Conservation (phyloP, 1,139 yeast species). For the Sugiyamaella grinbergsii region DNA sequence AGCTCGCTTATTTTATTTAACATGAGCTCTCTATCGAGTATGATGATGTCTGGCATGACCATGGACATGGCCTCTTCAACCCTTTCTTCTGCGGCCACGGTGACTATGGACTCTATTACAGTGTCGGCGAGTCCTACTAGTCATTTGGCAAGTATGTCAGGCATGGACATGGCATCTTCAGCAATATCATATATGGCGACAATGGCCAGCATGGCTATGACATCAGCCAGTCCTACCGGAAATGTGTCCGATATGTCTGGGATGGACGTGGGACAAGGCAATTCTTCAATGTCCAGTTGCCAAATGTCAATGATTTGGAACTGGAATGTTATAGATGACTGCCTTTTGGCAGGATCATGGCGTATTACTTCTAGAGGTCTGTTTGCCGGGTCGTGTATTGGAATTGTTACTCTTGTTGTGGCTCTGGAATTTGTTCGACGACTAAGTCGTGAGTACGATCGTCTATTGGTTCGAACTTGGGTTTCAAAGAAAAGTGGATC, state of each 20-base stretch:
- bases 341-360: slow-evolving; percentile 66
- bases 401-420: slow-evolving; percentile 59
- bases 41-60: not conserved
- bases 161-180: not conserved
- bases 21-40: not conserved
- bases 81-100: not conserved
- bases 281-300: slow-evolving; percentile 30
- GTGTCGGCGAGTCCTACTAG: not conserved
- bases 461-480: slow-evolving; percentile 43
- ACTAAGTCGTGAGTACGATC: slow-evolving; percentile 57
- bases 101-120: not conserved
- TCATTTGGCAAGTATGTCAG: not conserved
- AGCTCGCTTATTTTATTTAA: not conserved
- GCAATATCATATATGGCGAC: not conserved
- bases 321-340: slow-evolving; percentile 62
- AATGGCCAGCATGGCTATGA: slow-evolving; percentile 3
- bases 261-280: slow-evolving; percentile 14
- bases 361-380: slow-evolving; percentile 58
- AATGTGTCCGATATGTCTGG: slow-evolving; percentile 16
- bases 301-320: slow-evolving; percentile 53
- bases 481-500: slow-evolving; percentile 12
- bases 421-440: slow-evolving; percentile 61
- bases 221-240: slow-evolving; percentile 6
- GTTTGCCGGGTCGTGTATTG: slow-evolving; percentile 73
- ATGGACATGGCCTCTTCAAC: slow-evolving; percentile 1